Evolutionary conservation across 2,329 filamentous ascomycete genomes (phyloP).

Genomic region (Neopestalotiopsis sp.): DNA sequence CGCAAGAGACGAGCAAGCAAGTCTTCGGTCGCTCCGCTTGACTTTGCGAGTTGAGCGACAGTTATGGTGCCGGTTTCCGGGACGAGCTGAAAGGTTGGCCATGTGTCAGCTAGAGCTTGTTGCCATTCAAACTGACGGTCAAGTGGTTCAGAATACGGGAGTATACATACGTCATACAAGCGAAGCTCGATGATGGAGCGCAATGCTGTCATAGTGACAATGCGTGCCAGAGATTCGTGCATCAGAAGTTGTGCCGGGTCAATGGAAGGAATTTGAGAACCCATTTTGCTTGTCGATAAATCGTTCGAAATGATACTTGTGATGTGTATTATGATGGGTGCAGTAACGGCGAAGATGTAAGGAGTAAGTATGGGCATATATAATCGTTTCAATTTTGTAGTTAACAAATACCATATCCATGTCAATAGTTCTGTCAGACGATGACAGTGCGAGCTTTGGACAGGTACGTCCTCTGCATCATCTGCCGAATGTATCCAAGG

Average conservation of each 20-base stretch:
- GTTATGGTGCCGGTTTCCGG: background rate
- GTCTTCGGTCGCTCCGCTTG: background rate
- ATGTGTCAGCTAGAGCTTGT: background rate
- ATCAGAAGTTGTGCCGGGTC: background rate
- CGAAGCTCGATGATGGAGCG: slow-evolving; percentile 1
- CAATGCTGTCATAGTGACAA: background rate
- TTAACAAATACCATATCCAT: too few species aligned
- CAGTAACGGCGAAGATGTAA: background rate
- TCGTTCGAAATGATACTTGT: too few species aligned
- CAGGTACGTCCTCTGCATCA: too few species aligned
- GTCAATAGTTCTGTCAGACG: too few species aligned
- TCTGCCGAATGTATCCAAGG: too few species aligned
- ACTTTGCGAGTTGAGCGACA: background rate
- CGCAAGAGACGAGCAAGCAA: background rate
- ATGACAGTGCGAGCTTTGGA: too few species aligned
- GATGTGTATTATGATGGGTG: background rate
- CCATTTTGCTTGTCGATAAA: background rate
- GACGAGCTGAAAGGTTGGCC: background rate
- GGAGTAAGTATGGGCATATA: too few species aligned
- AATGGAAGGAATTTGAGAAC: background rate
- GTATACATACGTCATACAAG: background rate
- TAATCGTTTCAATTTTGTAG: too few species aligned
- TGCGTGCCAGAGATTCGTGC: background rate
- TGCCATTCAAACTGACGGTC: background rate
- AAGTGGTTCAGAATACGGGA: background rate